Percentiles rank a stretch among this genome's conserved stretches.
These are phyloP conservation scores for Coemansia guatemalensis DNA, from an alignment of 192 early-diverging fungal species.

Conservation along the genomic window DNA sequence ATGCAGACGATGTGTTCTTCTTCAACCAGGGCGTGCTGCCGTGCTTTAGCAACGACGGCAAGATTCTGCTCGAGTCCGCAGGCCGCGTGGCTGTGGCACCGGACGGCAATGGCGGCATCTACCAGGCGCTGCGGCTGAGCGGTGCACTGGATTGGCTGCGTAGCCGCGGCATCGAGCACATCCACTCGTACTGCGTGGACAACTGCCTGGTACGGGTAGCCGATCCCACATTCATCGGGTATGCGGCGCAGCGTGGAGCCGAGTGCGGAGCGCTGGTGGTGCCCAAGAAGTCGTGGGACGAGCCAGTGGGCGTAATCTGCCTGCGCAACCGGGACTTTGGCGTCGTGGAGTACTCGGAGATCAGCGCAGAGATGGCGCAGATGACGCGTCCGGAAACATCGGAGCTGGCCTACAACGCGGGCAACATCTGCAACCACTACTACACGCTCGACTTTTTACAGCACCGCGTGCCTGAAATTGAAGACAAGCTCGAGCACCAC, in stretches of 20 bases:
- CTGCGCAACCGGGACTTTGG: slow-evolving; percentile 75
- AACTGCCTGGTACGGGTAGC: slow-evolving; percentile 97
- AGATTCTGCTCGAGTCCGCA: slow-evolving; percentile 87
- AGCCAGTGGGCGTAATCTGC: slow-evolving; percentile 96
- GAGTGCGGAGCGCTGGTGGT: slow-evolving; percentile 96
- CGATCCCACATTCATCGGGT: slow-evolving; percentile 95
- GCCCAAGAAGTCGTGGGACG: slow-evolving; percentile 80
- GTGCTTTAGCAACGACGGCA: slow-evolving; percentile 89
- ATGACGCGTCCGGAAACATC: slow-evolving; percentile 57
- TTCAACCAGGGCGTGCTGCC: slow-evolving; percentile 97
- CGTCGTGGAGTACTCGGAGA: slow-evolving; percentile 98
- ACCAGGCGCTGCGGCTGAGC: slow-evolving; percentile 83
- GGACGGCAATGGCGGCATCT: slow-evolving; percentile 94
- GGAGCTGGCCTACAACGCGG: slow-evolving; percentile 83
- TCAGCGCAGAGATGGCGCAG: slow-evolving; percentile 71
- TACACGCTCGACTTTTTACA: slow-evolving; percentile 89
- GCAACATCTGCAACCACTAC: slow-evolving; percentile 99
- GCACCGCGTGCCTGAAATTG: slow-evolving; percentile 78
- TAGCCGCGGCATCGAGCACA: slow-evolving; percentile 78
- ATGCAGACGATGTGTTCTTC: slow-evolving; percentile 82
- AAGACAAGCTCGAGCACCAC: slow-evolving; percentile 89
- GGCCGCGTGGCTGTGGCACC: slow-evolving; percentile 76
- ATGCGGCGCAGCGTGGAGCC: slow-evolving; percentile 82
- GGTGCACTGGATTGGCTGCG: slow-evolving; percentile 81
- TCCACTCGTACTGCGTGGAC: slow-evolving; percentile 97